Evolutionary conservation across 768 basidiomycete species (phyloP).

Genomic region (Hysterangium stoloniferum): DNA sequence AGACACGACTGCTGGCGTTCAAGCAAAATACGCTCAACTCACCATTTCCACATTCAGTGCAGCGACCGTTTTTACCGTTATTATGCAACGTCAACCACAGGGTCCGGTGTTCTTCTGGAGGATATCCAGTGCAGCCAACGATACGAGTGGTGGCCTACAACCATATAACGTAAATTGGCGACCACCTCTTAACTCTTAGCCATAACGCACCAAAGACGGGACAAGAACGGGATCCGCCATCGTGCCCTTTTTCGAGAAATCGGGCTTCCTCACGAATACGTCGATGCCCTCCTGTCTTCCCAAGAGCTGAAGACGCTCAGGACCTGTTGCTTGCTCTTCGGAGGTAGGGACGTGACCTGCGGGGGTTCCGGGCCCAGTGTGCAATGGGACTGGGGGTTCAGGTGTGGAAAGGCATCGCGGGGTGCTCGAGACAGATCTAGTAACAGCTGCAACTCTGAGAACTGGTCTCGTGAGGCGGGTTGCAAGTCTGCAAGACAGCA

Average conservation of each 20-base stretch:
- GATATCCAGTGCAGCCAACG: conserved; percentile 91
- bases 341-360: conserved; percentile 72
- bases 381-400: conserved; percentile 45
- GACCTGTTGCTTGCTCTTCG: conserved; percentile 88
- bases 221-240: conserved; percentile 81
- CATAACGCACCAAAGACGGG: conserved; percentile 66
- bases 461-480: conserved; percentile 1
- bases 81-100: conserved; percentile 63
- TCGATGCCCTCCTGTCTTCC: conserved; percentile 83
- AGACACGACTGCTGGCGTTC: neutral
- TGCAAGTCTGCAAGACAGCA: too few relatives aligned
- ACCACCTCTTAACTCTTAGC: too few relatives aligned
- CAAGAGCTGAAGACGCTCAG: conserved; percentile 90
- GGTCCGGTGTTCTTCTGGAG: conserved; percentile 92
- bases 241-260: conserved; percentile 82
- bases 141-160: conserved; percentile 70
- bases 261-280: conserved; percentile 79
- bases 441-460: neutral
- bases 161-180: conserved; percentile 1
- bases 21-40: conserved; percentile 22
- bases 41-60: conserved; percentile 94
- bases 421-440: neutral
- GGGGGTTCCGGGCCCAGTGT: conserved; percentile 63
- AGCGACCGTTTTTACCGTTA: conserved; percentile 65
- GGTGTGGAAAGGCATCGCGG: neutral